Evolutionary conservation across 306 rosid species (phyloP), one percentile per base, ranked within the genome.

Genomic region (Amphicarpaea edgeworthii): DNA sequence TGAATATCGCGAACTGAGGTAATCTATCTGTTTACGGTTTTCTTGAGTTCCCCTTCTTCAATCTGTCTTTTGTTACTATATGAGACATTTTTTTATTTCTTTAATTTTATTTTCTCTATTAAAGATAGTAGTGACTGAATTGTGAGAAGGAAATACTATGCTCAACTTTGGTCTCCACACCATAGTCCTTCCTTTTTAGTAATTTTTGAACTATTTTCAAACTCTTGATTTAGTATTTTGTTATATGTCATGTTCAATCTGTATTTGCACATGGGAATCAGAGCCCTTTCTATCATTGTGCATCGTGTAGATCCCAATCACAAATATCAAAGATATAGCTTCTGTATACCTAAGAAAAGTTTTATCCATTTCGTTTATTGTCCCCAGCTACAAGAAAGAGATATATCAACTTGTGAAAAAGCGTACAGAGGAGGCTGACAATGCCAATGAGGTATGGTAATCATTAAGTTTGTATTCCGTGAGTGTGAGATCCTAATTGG

Each of bases 351-450:
- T 3, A 9, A 68, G 72, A 73, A 50, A 67, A 26, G 68, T 76
- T 49, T 58, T 20, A 11, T 19, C n/a, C 77, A 76, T 15, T 79
- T 14, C 42, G 3, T 68, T 78, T 85, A 21, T 75, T 70, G 30
- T 54, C 43, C 51, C 68, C 86, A 92, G 98, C 78, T 84, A 87
- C 87, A 95, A 92, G 84, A 92, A 89, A 86, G 83, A 90, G 83
- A 84, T 95, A 83, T 89, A 82, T 19, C 93, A 95, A 50, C 90
- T 89, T 50, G 86, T 90, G 75, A 90, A 84, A 82, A 89, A 90
- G 84, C 91, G 85, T 78, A 55, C 91, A n/a, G 93, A 89, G 82
- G 97, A 92, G 69, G 87, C 65, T 47, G 99, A 90, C 65, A 77
- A 87, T 79, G 80, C 68, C 68, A 79, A 73, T 78, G 97, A 88